Base-by-base conservation (phyloP, 345 rosid species). In the Erodium maritimum region DNA sequence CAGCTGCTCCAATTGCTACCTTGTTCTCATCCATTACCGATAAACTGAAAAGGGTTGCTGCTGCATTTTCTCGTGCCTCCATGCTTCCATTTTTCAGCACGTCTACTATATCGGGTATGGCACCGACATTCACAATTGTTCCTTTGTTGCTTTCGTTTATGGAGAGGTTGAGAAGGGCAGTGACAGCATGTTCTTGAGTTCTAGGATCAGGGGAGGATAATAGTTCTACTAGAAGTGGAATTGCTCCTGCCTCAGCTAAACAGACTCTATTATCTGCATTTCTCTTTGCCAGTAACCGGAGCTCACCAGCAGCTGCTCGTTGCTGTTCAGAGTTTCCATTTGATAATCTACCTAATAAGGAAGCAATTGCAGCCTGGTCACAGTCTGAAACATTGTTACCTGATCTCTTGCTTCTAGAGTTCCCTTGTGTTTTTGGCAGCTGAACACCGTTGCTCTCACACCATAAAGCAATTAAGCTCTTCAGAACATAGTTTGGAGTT, bases 51-150 rank as follows among this genome's bases (percentile, higher is more conserved):
- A 93, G 96, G 11, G 96, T 90, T 10, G 97, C 97, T 0, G 97
- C 99, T 17, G 97, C 99, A 61, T 93, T 93, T 76, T 93, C 99
- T 73, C 97, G 82, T 29, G 99, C 99, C 69, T 89, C 96, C 94
- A 89, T 89, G 80, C 99, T 89, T 61, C 96, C 97, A 17, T 69
- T 82, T 71, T 73, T 87, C 42, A 93, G 71, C 58, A 93, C 99
- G 54, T 82, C 89, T 16, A 93, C 97, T 55, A 93, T 93, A 61
- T 93, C 90, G 0, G 95, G 83, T 75, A 93, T 89, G 6, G 99
- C 97, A 68, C 97, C 99, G 1, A 95, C 91, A 50, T 93, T 88
- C 46, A 93, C 97, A 5, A 93, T 93, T 13, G 80, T 73, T 65
- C 85, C 97, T 67, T 93, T 93, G 82, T 93, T 93, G 58, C 75